phyloP scores from a whole-genome alignment of 345 rosid species.

The Eucalyptus cloeziana region DNA sequence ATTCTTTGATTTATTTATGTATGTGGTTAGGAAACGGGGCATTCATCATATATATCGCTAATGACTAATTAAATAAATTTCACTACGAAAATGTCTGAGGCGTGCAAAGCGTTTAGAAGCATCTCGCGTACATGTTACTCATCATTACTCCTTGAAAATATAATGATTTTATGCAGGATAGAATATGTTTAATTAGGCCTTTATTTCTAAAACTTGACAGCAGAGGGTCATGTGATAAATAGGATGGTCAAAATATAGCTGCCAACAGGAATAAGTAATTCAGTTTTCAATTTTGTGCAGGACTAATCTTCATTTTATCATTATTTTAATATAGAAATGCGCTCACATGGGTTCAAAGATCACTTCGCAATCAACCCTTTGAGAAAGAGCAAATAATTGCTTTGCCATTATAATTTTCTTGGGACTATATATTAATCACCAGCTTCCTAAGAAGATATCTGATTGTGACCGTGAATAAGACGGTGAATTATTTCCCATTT shows the following conservation, averaged over 20 bases:
- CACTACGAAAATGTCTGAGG: not conserved
- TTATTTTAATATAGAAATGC: not conserved
- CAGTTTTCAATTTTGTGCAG: not conserved
- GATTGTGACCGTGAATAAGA: not conserved
- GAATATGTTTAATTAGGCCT: not conserved
- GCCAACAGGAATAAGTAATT: not conserved
- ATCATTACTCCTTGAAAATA: not conserved
- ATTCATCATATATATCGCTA: not conserved
- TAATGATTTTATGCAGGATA: not conserved
- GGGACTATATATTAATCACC: not conserved
- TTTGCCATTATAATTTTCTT: not conserved
- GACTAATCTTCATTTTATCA: not conserved
- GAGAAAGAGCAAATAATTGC: not conserved
- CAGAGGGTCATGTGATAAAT: not conserved
- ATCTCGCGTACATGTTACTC: not conserved
- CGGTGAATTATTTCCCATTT: not conserved
- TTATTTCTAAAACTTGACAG: not conserved
- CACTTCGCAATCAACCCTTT: not conserved
- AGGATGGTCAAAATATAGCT: not conserved
- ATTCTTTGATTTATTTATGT: not conserved
- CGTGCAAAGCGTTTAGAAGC: not conserved
- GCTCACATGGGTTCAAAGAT: not conserved
- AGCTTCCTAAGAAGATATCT: not conserved
- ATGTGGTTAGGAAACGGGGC: not conserved
- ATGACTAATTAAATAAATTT: not conserved